Base-by-base conservation (phyloP, 768 basidiomycete genomes). In the Boletellus emodensis region DNA sequence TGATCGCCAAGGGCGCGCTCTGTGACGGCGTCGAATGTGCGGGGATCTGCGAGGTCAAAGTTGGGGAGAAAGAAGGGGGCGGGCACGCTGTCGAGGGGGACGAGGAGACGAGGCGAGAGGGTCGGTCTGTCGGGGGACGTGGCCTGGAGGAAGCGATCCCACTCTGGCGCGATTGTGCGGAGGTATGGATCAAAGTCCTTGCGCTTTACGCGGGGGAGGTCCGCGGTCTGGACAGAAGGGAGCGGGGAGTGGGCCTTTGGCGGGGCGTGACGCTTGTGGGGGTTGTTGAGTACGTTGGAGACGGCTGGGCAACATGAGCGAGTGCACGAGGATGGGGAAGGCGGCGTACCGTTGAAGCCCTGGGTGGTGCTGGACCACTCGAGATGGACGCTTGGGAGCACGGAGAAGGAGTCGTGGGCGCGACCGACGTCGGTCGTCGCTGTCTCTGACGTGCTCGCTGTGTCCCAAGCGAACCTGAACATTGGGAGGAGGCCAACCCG, bases 271-370 rank as follows among this genome's bases (percentile, higher is more conserved):
- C 76, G 79, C 69, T 85, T 88, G 61, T 87, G 84, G 1, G 94
- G 94, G 60, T 88, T 93, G 61, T 94, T 94, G 45, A 96, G 79
- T 24, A 96, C 90, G 15, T 90, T 94, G 9, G 94, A 94, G 56
- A 96, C 94, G 35, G 93, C 94, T 96, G 65, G 13, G 41, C 17
- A n/a, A 10, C 22, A 50, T 60, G 37, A 58, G 57, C 43, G 33
- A 46, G 10, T 30, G 1, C 18, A 7, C 6, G n/a, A 24, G 39
- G 24, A n/a, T n/a, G 15, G 30, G n/a, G 35, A 14, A 7, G 32
- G 22, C 38, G 26, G 68, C 81, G 49, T 65, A 90, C 92, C 92
- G 65, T 95, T 89, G 72, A 95, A 94, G 8, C 93, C 93, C 58
- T 90, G 85, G 40, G 79, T 82, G 14, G 85, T 74, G 63, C 87